phyloP scores from a whole-genome alignment of 257 asterid genomes.

The Solanum pimpinellifolium region DNA sequence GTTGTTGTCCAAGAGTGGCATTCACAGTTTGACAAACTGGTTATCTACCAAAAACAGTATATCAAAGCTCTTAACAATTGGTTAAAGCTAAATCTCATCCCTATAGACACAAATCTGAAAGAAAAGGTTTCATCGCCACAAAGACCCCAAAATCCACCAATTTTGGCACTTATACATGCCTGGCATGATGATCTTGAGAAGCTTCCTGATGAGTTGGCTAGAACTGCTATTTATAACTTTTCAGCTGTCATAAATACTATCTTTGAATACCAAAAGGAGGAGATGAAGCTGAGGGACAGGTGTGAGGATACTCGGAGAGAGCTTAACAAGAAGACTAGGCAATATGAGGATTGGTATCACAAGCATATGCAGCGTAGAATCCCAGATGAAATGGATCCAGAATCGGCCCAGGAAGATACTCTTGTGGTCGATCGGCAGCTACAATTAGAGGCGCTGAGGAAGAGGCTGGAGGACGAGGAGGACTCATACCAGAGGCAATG shows the following conservation, averaged over 20 bases:
- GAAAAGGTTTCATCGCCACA: constrained; percentile 77
- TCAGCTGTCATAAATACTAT: constrained; percentile 58
- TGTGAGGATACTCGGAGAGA: constrained; percentile 68
- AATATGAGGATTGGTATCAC: constrained; percentile 62
- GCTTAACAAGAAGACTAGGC: constrained; percentile 41
- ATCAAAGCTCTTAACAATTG: constrained; percentile 55
- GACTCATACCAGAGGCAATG: constrained; percentile 59
- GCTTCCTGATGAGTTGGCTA: constrained; percentile 77
- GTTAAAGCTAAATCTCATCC: constrained; percentile 74
- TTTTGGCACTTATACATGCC: constrained; percentile 42
- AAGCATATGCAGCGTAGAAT: constrained; percentile 61
- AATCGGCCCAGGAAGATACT: constrained; percentile 24
- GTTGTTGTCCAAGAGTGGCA: constrained; percentile 81
- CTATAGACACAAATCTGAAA: constrained; percentile 72
- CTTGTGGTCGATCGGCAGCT: constrained; percentile 38
- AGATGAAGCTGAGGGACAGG: constrained; percentile 55
- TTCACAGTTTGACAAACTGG: constrained; percentile 52
- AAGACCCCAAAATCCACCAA: constrained; percentile 56
- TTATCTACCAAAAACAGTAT: constrained; percentile 60
- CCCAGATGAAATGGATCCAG: constrained; percentile 57
- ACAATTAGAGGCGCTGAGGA: constrained; percentile 36
- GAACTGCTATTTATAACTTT: constrained; percentile 52
- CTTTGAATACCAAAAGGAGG: constrained; percentile 68
- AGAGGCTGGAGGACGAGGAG: constrained; percentile 59
- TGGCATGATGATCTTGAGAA: constrained; percentile 73